phyloP scores from a whole-genome alignment of 2,329 filamentous ascomycete genomes.

The Coniella vitis region DNA sequence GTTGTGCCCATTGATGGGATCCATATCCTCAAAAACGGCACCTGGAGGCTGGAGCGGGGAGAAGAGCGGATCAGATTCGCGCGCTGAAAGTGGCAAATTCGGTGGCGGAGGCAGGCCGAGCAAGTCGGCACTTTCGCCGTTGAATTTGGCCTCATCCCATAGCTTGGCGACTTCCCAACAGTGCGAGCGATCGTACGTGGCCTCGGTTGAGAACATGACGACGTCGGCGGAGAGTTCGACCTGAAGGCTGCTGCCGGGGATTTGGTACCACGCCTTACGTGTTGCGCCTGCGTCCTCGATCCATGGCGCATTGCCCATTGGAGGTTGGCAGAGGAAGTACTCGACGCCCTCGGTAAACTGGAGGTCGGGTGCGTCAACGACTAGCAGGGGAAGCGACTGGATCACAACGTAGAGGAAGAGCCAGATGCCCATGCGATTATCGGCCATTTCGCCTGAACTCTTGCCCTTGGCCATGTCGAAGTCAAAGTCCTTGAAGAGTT shows the following conservation, averaged over 20 bases:
- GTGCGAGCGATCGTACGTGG: constrained; percentile 52
- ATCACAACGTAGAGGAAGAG: constrained; percentile 74
- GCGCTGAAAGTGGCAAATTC: constrained; percentile 6
- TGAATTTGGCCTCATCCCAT: constrained; percentile 32
- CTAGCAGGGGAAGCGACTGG: constrained; percentile 70
- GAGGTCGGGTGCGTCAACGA: constrained; percentile 66
- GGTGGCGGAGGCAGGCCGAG: constrained; percentile 20
- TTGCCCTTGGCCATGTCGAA: constrained; percentile 58
- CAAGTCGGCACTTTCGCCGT: constrained; percentile 19
- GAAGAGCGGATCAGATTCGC: constrained; percentile 7
- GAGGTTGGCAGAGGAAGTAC: constrained; percentile 74
- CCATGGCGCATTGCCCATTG: constrained; percentile 69
- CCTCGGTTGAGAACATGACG: constrained; percentile 55
- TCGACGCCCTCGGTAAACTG: constrained; percentile 65
- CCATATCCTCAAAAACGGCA: constrained; percentile 24
- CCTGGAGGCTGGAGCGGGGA: constrained; percentile 24
- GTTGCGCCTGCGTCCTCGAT: constrained; percentile 56
- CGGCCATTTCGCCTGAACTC: constrained; percentile 58
- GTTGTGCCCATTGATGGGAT: constrained; percentile 16
- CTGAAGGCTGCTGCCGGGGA: constrained; percentile 53
- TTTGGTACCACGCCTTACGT: constrained; percentile 67
- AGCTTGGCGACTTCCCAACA: constrained; percentile 48
- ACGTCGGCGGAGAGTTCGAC: constrained; percentile 55
- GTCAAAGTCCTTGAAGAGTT: constrained; percentile 66
- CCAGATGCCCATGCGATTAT: constrained; percentile 72